These are phyloP conservation scores for Ophiostoma australiae DNA, from an alignment of 2,329 filamentous ascomycete species.

Conservation along the genomic window DNA sequence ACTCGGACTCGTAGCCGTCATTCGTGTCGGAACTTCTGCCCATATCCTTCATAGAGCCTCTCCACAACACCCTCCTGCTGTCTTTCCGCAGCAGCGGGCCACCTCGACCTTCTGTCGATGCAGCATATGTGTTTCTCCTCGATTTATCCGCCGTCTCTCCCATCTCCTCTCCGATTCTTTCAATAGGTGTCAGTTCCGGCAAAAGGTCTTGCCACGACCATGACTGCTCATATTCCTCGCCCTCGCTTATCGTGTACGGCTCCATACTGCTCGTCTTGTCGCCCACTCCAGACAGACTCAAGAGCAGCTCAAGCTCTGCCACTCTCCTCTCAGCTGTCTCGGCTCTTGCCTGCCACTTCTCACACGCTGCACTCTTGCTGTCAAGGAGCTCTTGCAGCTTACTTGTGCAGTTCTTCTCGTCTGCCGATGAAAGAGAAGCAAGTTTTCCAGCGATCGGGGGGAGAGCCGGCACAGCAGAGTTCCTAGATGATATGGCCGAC, in stretches of 20 bases:
- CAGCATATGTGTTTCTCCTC: too few species aligned
- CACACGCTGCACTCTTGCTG: conserved; percentile 39
- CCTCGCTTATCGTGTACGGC: background rate
- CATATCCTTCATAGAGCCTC: background rate
- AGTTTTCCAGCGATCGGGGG: background rate
- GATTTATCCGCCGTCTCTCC: background rate
- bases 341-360: conserved; percentile 52
- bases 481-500: background rate
- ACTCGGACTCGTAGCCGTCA: conserved; percentile 19
- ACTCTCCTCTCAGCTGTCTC: conserved; percentile 52
- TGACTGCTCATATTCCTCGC: background rate
- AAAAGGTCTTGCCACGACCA: conserved; percentile 18
- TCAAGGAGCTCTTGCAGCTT: conserved; percentile 46
- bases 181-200: background rate
- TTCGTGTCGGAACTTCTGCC: conserved; percentile 11
- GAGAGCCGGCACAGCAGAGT: background rate
- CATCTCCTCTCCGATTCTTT: background rate
- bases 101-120: too few species aligned
- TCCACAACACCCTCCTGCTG: background rate
- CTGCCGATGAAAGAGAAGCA: background rate
- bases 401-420: conserved; percentile 34
- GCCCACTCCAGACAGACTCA: conserved; percentile 25
- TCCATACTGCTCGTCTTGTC: background rate
- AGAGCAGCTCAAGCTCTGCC: conserved; percentile 40
- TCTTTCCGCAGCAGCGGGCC: background rate